Evolutionary conservation across 2,329 filamentous ascomycete species (phyloP).

Genomic region (Orbilia ellipsospora): DNA sequence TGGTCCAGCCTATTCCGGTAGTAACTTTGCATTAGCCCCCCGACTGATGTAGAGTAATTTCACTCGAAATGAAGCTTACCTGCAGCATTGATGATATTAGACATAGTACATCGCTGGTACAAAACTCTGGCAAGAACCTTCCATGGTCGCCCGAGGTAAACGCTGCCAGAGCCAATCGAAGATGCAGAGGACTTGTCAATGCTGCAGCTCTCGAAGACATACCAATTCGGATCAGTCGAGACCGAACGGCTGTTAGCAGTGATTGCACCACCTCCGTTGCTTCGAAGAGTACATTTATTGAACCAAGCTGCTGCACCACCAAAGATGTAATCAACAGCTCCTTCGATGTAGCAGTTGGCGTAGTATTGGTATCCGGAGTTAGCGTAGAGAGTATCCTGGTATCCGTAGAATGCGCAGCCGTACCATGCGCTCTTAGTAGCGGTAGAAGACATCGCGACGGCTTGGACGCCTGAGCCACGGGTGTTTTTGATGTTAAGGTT

Average conservation of each 20-base stretch:
- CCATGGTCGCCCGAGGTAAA: conserved; percentile 60
- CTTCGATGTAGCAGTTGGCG: conserved; percentile 64
- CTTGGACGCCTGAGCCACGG: conserved; percentile 66
- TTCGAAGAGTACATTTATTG: conserved; percentile 60
- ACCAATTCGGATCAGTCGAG: conserved; percentile 63
- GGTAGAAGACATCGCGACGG: conserved; percentile 65
- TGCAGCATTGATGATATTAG: too few relatives aligned
- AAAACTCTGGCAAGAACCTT: too few relatives aligned
- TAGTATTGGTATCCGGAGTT: conserved; percentile 66
- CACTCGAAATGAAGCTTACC: too few relatives aligned
- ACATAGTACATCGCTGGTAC: too few relatives aligned
- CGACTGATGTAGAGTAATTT: too few relatives aligned
- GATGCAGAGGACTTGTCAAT: conserved; percentile 63
- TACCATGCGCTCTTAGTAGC: conserved; percentile 65
- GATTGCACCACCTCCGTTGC: conserved; percentile 59
- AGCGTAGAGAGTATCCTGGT: conserved; percentile 67
- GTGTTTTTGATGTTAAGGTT: conserved; percentile 65
- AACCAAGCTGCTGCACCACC: conserved; percentile 60
- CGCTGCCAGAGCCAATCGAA: conserved; percentile 62
- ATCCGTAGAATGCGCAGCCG: conserved; percentile 65
- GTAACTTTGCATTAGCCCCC: too few relatives aligned
- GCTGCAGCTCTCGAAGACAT: conserved; percentile 66
- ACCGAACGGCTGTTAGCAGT: conserved; percentile 64
- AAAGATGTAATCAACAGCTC: conserved; percentile 67
- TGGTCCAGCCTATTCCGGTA: too few relatives aligned